These are phyloP conservation scores for Acanthochlamys bracteata DNA, from an alignment of 106 monocot genomes.

Conservation along the genomic window DNA sequence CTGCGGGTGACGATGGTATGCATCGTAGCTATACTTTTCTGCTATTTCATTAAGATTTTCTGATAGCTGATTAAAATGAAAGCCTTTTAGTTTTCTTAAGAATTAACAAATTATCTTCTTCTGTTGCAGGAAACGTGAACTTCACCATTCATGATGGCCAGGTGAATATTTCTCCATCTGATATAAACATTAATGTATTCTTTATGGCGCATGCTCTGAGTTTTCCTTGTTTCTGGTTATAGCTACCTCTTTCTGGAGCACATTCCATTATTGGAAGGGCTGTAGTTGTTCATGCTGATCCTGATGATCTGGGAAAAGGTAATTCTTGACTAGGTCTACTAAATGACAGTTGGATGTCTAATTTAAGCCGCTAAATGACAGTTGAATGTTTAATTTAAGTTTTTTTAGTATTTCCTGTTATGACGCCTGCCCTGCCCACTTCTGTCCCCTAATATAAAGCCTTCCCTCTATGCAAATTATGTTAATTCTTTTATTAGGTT, in stretches of 20 bases:
- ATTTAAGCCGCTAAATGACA: too few species aligned
- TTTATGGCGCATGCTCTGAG: not conserved
- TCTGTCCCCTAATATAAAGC: too few species aligned
- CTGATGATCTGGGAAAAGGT: conserved; percentile 84
- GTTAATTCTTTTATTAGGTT: too few species aligned
- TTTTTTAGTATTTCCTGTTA: too few species aligned
- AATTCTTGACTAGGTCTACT: conserved; percentile 2
- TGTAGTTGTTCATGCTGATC: conserved; percentile 74
- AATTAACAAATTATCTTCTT: not conserved
- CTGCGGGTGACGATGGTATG: conserved; percentile 62
- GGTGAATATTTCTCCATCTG: conserved; percentile 9
- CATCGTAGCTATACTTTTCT: not conserved
- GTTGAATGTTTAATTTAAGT: too few species aligned
- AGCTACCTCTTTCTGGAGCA: conserved; percentile 71
- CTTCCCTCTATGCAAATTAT: too few species aligned
- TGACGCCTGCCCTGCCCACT: too few species aligned
- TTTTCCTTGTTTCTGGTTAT: not conserved
- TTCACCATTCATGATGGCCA: conserved; percentile 24
- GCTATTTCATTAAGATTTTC: not conserved
- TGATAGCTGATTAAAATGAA: not conserved
- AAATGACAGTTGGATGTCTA: too few species aligned
- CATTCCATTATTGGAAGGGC: conserved; percentile 68
- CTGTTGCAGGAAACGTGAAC: conserved; percentile 28
- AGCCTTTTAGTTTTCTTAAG: not conserved
- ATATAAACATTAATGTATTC: not conserved